These are phyloP conservation scores for Picochlorum sp. DNA, from an alignment of 139 green algal genomes.

Conservation along the genomic window DNA sequence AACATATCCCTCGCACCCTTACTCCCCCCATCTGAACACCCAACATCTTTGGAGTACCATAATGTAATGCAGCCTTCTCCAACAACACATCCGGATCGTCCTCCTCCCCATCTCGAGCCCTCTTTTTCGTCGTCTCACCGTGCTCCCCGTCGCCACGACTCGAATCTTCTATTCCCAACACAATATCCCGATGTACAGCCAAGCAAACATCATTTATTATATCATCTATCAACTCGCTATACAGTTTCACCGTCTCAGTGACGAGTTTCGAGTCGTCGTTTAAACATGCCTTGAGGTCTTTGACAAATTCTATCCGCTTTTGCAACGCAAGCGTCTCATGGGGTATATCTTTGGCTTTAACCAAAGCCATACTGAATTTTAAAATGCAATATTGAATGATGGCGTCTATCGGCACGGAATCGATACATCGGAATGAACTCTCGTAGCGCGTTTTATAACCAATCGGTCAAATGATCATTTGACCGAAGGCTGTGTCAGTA, in stretches of 20 bases:
- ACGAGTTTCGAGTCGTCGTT: conserved; percentile 3
- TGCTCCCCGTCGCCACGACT: background rate
- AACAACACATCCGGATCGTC: no score
- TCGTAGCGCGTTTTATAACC: no score
- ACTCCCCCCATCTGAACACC: conserved; percentile 14
- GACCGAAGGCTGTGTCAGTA: no score
- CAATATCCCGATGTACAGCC: conserved; percentile 45
- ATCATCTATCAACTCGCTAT: conserved; percentile 26
- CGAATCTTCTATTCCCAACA: conserved; percentile 10
- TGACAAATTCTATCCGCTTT: conserved; percentile 19
- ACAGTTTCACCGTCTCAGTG: conserved; percentile 10
- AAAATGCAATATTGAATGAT: no score
- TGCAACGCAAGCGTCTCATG: conserved; percentile 16
- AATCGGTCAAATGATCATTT: no score
- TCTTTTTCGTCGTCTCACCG: no score
- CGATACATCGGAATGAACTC: no score
- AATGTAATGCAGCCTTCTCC: background rate
- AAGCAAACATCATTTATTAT: conserved; percentile 48
- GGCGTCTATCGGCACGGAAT: no score
- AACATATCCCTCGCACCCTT: conserved; percentile 53
- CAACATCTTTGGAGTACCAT: conserved; percentile 2
- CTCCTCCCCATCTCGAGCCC: no score
- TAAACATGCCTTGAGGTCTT: conserved; percentile 11
- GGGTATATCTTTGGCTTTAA: conserved; percentile 17
- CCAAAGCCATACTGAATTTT: background rate